Evolutionary conservation across 83 land plant genomes (phyloP), one percentile per base, ranked within the genome.

Genomic region (Picea engelmannii): DNA sequence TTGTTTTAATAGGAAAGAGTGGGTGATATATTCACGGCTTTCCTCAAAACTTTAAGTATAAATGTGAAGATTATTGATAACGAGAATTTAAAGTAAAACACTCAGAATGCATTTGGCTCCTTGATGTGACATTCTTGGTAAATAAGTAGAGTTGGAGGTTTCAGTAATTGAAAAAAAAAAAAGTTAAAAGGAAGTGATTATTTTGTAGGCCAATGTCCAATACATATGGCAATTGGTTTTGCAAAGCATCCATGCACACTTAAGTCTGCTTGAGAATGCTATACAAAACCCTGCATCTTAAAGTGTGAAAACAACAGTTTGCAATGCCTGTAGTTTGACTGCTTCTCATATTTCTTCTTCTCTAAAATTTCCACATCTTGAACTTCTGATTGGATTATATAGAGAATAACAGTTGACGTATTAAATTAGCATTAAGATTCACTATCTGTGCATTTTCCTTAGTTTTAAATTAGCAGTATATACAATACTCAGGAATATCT

Each of bases 141-240:
- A 0, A n/a, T 23, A 71, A 6, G 13, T 73, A 6, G 55, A 44
- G 44, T 52, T n/a, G 76, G 40, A 73, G 47, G 52, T 40, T 73
- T 44, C 1, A 20, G 52, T 44, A 15, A 7, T 7, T 44, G 52
- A n/a, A n/a, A n/a, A n/a, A n/a, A n/a, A n/a, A 17, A 21, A 44
- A 2, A 73, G 55, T 73, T 20, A 35, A 44, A 52, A 52, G 6
- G 20, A 71, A 73, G 55, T 42, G 49, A 69, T 18, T 71, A 11
- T 73, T 44, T 73, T 20, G 76, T 73, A 73, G 76, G 20, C n/a
- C 55, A 73, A 42, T 44, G 42, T 40, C 76, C 58, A 44, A 2
- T 73, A 52, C 76, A 73, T 73, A 42, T 21, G 10, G 24, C 31
- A 73, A 24, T 42, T 73, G 20, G 20, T 71, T 38, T 21, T 71